Conservation (phyloP, 495 filamentous ascomycete species). For the Aspergillus egyptiacus region DNA sequence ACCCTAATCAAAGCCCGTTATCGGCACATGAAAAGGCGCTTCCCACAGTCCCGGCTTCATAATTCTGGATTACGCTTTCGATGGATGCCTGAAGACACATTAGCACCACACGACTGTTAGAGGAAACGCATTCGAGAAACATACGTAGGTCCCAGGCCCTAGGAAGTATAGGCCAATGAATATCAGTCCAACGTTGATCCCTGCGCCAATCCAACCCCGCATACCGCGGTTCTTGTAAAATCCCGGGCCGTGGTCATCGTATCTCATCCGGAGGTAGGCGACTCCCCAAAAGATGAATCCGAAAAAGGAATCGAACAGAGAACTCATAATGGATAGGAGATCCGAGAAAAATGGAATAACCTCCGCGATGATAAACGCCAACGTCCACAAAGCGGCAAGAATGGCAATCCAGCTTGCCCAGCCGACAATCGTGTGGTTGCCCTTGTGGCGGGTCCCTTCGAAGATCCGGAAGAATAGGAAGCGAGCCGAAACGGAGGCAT, state of each 20-base stretch:
- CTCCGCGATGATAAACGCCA: slow-evolving; percentile 79
- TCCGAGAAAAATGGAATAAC: slow-evolving; percentile 89
- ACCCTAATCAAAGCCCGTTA: slow-evolving; percentile 43
- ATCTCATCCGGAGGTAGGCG: slow-evolving; percentile 78
- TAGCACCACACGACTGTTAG: slow-evolving; percentile 6
- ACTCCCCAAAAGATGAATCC: slow-evolving; percentile 93
- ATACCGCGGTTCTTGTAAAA: slow-evolving; percentile 55
- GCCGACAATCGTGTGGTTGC: slow-evolving; percentile 70
- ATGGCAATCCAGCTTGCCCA: slow-evolving; percentile 75
- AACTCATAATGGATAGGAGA: slow-evolving; percentile 78
- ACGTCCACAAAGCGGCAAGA: slow-evolving; percentile 64
- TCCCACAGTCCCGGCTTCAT: slow-evolving; percentile 47
- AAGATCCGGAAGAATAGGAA: slow-evolving; percentile 86
- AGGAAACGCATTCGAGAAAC: slow-evolving; percentile 19
- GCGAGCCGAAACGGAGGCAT: slow-evolving; percentile 78
- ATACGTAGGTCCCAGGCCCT: slow-evolving; percentile 71
- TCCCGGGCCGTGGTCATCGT: slow-evolving; percentile 56
- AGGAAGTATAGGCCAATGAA: slow-evolving; percentile 70
- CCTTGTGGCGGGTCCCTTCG: slow-evolving; percentile 67
- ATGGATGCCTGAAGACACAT: slow-evolving; percentile 42
- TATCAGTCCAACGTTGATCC: slow-evolving; percentile 65
- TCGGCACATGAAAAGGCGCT: slow-evolving; percentile 59
- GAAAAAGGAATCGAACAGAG: slow-evolving; percentile 87
- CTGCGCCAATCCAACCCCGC: slow-evolving; percentile 55
- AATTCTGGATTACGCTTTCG: slow-evolving; percentile 59